Evolutionary conservation across 768 basidiomycete genomes (phyloP), one percentile per base, ranked within the genome.

Genomic region (Suillus alpinus): DNA sequence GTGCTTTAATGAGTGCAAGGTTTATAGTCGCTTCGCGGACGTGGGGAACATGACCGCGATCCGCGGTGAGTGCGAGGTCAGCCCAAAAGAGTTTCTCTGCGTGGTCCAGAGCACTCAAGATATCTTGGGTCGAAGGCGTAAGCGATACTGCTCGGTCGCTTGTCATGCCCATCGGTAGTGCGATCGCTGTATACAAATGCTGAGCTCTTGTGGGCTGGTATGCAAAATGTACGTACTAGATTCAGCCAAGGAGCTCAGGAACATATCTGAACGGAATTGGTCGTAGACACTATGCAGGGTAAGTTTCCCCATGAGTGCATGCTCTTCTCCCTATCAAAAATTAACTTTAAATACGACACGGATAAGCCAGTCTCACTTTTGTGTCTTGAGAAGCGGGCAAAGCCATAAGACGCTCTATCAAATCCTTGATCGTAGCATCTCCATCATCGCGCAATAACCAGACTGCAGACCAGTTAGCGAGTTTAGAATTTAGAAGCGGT

Each of bases 161-260:
- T 0, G 83, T 81, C 78, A 89, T 86, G 0, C 90, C 87, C 85
- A 92, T 87, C 0, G 93, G 92, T 59, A 94, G 80, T 3, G 92
- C 86, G 62, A 96, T 89, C 26, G 91, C 91, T 97, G 63, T 37
- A 20, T 60, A 51, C 6, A 68, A 60, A 56, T 10, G 34, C 61
- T 55, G n/a, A 74, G 37, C 14, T 20, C 31, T 37, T 8, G 12
- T 16, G 4, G 6, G 37, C 36, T 29, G 3, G 18, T 6, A 57
- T 50, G 32, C 60, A 46, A 44, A 51, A 52, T 23, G 39, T n/a
- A 76, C 92, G 39, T 67, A 96, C 95, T 88, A 1, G 96, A 96
- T 71, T 98, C 96, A 0, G 89, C 83, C 26, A 98, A 76, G 18
- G 95, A 95, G 68, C 89, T 94, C 60, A 97, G 78, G 70, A 95